phyloP scores from a whole-genome alignment of 805 yeast genomes.

The Kuraishia piskuri region DNA sequence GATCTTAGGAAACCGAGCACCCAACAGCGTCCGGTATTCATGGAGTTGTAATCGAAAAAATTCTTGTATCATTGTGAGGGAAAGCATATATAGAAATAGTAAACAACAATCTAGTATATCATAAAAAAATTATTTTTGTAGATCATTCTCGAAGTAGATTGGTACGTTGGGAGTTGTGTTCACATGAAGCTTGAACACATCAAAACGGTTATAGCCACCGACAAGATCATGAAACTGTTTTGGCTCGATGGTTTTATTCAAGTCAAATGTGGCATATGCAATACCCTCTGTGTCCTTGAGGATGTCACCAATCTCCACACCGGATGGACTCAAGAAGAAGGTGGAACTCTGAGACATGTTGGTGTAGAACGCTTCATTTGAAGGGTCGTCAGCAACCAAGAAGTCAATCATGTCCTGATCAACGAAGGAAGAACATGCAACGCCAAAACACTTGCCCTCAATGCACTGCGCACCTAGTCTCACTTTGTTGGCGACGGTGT shows the following conservation, averaged over 20 bases:
- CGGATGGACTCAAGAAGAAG: slow-evolving; percentile 14
- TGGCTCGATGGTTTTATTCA: slow-evolving; percentile 15
- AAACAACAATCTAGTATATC: background rate
- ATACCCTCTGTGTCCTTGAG: slow-evolving; percentile 15
- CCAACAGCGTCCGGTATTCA: too few species aligned
- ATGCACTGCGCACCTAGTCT: slow-evolving; percentile 17
- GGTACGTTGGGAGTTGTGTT: slow-evolving; percentile 9
- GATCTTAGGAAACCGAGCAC: too few species aligned
- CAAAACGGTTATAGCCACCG: slow-evolving; percentile 17
- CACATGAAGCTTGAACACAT: slow-evolving; percentile 14
- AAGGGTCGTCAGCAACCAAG: slow-evolving; percentile 16
- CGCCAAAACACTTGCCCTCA: slow-evolving; percentile 17
- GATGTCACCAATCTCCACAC: slow-evolving; percentile 16
- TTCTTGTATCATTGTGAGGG: too few species aligned
- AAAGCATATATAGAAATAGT: background rate
- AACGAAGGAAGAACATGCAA: slow-evolving; percentile 14
- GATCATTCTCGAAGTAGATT: slow-evolving; percentile 4
- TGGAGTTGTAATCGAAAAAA: too few species aligned
- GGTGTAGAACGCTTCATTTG: slow-evolving; percentile 10
- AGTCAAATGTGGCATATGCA: slow-evolving; percentile 16
- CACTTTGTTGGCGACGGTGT: slow-evolving; percentile 13
- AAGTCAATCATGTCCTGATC: slow-evolving; percentile 13
- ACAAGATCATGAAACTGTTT: slow-evolving; percentile 18
- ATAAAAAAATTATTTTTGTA: too few species aligned
- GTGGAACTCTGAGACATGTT: slow-evolving; percentile 14